phyloP scores from a whole-genome alignment of 1,284 basidiomycete genomes.

The Termitomyces sp. region DNA sequence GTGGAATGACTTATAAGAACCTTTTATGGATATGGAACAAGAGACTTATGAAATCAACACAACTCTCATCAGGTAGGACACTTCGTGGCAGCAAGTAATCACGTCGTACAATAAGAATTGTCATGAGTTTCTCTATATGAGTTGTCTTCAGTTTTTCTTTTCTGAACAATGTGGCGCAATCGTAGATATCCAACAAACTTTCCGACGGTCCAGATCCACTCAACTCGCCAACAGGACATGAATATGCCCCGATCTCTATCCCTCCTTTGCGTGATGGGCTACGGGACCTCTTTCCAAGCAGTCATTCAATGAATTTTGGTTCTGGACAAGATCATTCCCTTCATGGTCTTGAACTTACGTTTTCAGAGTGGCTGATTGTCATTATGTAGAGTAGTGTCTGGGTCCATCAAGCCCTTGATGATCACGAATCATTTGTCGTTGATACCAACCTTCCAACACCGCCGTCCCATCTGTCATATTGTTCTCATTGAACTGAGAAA shows the following conservation, averaged over 20 bases:
- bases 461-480: constrained; percentile 31
- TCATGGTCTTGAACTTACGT: constrained; percentile 10
- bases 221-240: constrained; percentile 28
- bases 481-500: constrained; percentile 30
- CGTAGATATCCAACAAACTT: constrained; percentile 25
- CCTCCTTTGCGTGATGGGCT: constrained; percentile 25
- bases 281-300: constrained; percentile 26
- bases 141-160: too few relatives aligned
- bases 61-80: constrained; percentile 16
- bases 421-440: constrained; percentile 24
- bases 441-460: constrained; percentile 21
- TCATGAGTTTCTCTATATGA: constrained; percentile 17
- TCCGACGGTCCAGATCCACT: constrained; percentile 28
- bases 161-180: constrained; percentile 26
- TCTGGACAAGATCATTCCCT: constrained; percentile 29
- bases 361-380: too few relatives aligned
- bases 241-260: constrained; percentile 32
- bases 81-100: constrained; percentile 28
- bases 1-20: constrained; percentile 24
- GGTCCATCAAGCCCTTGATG: constrained; percentile 31
- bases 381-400: constrained; percentile 25
- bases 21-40: constrained; percentile 32
- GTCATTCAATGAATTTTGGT: constrained; percentile 37
- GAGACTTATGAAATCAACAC: constrained; percentile 13
- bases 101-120: constrained; percentile 29